Evolutionary conservation across 257 asterid species (phyloP), one percentile per base, ranked within the genome.

Genomic region (Thymus mandschuricus): DNA sequence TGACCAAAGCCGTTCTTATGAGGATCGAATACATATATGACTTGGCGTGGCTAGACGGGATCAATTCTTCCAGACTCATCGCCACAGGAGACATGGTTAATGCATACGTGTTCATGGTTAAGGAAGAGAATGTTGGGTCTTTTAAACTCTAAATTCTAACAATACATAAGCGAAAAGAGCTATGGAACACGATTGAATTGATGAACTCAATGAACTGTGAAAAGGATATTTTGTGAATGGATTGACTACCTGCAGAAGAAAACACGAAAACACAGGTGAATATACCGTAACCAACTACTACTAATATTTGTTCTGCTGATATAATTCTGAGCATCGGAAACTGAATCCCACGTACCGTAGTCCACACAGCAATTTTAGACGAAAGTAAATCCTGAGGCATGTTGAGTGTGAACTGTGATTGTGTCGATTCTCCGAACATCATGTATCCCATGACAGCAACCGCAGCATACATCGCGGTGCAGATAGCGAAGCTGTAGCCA

Each of bases 181-280:
- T 48, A 43, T n/a, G 13, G 1, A 29, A 43, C 1, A 66, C 4
- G 21, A 8, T 31, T 52, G 33, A 28, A 59, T 3, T 15, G 21
- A 44, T 8, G 5, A 48, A 63, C 44, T 8, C 4, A 41, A 31
- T 78, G 41, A 49, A 57, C 13, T 13, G 33, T 1, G 35, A 66
- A 80, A 89, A 90, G 98, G 98, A 92, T 92, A 95, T 86, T 95
- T 95, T 29, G 99, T 92, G 60, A 95, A 86, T 67, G 99, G 99
- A 81, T 95, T 95, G 70, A 95, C 96, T 0, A 95, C 95, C 99
- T 94, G 92, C 83, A 81, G 60, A 71, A 75, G 51, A 55, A 66
- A 51, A 75, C 51, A 34, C 1, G 50, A 48, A 64, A 41, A 68
- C 43, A 62, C 27, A 49, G 69, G 73, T 75, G 56, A 80, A 27